These are phyloP conservation scores for Linum lewisii DNA, from an alignment of 345 rosid genomes.

Conservation along the genomic window DNA sequence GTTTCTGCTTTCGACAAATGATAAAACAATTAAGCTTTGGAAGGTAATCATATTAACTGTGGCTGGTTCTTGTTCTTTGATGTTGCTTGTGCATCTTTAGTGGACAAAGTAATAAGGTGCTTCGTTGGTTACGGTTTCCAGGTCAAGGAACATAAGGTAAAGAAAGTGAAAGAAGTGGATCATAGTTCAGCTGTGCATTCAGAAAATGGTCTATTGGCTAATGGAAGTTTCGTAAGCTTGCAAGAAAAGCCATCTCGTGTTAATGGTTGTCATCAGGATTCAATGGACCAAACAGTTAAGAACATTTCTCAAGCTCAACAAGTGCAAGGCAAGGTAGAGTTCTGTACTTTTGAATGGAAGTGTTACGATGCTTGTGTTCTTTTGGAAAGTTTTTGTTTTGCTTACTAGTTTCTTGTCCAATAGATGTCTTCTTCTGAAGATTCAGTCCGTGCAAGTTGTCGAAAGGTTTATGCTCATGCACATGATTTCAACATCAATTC, in stretches of 20 bases:
- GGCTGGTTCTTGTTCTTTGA: not conserved
- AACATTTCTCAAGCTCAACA: constrained; percentile 18
- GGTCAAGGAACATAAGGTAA: constrained; percentile 43
- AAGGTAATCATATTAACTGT: constrained; percentile 28
- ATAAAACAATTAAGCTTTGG: constrained; percentile 69
- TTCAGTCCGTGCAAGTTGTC: constrained; percentile 38
- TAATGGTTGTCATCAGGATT: constrained; percentile 32
- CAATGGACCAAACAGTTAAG: constrained; percentile 23
- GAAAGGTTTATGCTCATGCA: constrained; percentile 53
- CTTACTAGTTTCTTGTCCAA: constrained; percentile 17
- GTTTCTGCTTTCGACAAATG: constrained; percentile 53
- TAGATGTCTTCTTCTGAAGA: constrained; percentile 39
- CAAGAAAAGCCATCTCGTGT: constrained; percentile 13
- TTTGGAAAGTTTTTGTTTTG: constrained; percentile 4
- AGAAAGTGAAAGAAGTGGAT: constrained; percentile 39
- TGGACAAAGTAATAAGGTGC: not conserved
- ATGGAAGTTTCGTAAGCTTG: constrained; percentile 38
- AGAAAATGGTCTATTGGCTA: constrained; percentile 50
- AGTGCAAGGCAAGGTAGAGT: constrained; percentile 30
- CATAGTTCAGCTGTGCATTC: constrained; percentile 28
- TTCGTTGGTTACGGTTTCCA: constrained; percentile 18
- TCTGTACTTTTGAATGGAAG: not conserved
- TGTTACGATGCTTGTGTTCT: not conserved
- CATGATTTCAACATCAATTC: constrained; percentile 85
- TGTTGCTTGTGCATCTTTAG: constrained; percentile 1